phyloP scores from a whole-genome alignment of 192 early-diverging fungal species.

The Gamsiella multidivaricata region DNA sequence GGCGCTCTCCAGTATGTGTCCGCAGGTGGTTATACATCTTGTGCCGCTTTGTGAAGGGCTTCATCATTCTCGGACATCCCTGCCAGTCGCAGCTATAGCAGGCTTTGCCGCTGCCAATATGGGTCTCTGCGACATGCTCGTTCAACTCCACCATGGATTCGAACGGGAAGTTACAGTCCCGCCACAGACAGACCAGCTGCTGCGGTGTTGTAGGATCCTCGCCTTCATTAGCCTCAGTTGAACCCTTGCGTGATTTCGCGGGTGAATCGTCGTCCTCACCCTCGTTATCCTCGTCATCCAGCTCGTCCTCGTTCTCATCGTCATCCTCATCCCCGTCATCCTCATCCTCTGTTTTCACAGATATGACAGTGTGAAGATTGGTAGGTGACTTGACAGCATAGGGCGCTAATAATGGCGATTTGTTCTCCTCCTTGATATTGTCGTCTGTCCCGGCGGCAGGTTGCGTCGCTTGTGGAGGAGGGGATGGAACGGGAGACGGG shows the following conservation, averaged over 20 bases:
- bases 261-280: constrained; percentile 26
- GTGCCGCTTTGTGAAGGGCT: constrained; percentile 75
- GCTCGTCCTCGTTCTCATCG: constrained; percentile 37
- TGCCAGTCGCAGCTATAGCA: constrained; percentile 62
- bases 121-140: constrained; percentile 60
- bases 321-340: constrained; percentile 42
- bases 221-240: constrained; percentile 10
- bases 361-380: constrained; percentile 39
- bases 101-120: constrained; percentile 70
- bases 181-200: constrained; percentile 64
- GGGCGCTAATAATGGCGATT: constrained; percentile 12
- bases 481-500: background rate
- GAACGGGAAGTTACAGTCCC: constrained; percentile 54
- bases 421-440: constrained; percentile 19
- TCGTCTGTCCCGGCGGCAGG: constrained; percentile 3
- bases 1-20: constrained; percentile 81
- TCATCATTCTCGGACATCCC: constrained; percentile 55
- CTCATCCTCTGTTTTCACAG: constrained; percentile 14
- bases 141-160: constrained; percentile 57
- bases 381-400: constrained; percentile 49
- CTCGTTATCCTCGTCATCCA: constrained; percentile 44
- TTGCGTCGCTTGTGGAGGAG: constrained; percentile 9
- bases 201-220: constrained; percentile 29
- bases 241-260: constrained; percentile 31
- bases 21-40: constrained; percentile 79